Evolutionary conservation across 139 green algal genomes (phyloP), one percentile per base, ranked within the genome.

Genomic region (Zygnema circumcarinatum): DNA sequence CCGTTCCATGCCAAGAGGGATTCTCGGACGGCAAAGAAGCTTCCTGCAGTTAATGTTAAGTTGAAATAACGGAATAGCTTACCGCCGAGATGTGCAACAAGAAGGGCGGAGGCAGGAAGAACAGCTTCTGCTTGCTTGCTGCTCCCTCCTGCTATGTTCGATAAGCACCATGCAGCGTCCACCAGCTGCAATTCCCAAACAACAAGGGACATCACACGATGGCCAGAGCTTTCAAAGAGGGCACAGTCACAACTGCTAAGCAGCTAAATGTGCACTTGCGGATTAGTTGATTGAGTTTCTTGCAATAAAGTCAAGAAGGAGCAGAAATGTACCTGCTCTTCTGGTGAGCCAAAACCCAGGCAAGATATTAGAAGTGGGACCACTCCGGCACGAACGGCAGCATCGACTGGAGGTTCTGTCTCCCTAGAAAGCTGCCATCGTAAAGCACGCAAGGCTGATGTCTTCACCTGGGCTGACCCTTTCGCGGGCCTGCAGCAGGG

Each of bases 161-260:
- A 87, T 2, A 90, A 2, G 54, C 85, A 90, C 85, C 85, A 90
- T 20, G 75, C 85, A 40, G 76, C 85, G 75, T 90, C 85, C 85
- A 90, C 38, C 79, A 85, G 11, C 33, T 62, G 29, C 85, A 72
- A 33, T 72, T 72, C 25, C 31, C 79, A n/a, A n/a, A n/a, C n/a
- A n/a, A n/a, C n/a, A n/a, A n/a, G n/a, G n/a, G n/a, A n/a, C n/a
- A n/a, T n/a, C 72, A 69, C 72, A 35, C 72, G n/a, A n/a, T n/a
- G n/a, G n/a, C n/a, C n/a, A n/a, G n/a, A n/a, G n/a, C n/a, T n/a
- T n/a, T 79, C 72, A 32, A 79, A 35, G 33, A 29, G 56, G 56
- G 56, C 72, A 22, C 20, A 69, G 72, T 20, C 72, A 22, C 72
- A 69, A 38, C 20, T 79, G 72, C 72, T 16, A 42, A 33, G n/a